Base-by-base conservation (phyloP, 345 rosid species). In the Aquilaria yunnanensis region DNA sequence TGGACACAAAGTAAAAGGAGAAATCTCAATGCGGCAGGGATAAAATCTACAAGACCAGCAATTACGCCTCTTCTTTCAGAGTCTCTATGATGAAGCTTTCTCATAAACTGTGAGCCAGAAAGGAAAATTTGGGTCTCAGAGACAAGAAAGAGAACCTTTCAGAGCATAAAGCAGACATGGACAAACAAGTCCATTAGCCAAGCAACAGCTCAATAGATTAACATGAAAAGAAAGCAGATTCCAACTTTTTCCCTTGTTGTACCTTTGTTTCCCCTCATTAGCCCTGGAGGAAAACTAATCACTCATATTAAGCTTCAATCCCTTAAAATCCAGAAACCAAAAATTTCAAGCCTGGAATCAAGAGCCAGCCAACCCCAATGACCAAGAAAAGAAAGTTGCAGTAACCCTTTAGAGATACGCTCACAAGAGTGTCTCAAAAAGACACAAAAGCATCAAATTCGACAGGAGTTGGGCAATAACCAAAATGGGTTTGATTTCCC, bases 141-240 rank as follows among this genome's bases (percentile, higher is more conserved):
- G 83, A 84, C 85, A 82, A 67, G 86, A 92, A 85, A 85, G 91
- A 80, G 91, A 85, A 71, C 76, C 90, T 92, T 89, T 89, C 86
- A 85, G 92, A 82, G 90, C 80, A 92, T 89, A 92, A 87, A 92
- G 95, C 76, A 69, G 72, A 63, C 70, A 30, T 14, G 49, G 65
- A 77, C 77, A 78, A 83, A 76, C 80, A 54, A 82, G 67, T 77
- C 69, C 78, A 73, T 73, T 81, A 75, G 82, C 80, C 72, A 78
- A 77, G 69, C 68, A 82, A 79, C 96, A 89, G 91, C 85, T 80
- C 88, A 77, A 46, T 51, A 71, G 70, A 53, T 58, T 23, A 41
- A 70, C 72, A 64, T 37, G 43, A 9, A 61, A 30, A 74, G 68
- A 85, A 90, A 85, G 87, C 81, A 87, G 88, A 87, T 85, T 83